Percentiles rank a stretch among this genome's conserved stretches.
Conservation (phyloP, 768 basidiomycete species). For the Tylopilus rubrobrunneus region DNA sequence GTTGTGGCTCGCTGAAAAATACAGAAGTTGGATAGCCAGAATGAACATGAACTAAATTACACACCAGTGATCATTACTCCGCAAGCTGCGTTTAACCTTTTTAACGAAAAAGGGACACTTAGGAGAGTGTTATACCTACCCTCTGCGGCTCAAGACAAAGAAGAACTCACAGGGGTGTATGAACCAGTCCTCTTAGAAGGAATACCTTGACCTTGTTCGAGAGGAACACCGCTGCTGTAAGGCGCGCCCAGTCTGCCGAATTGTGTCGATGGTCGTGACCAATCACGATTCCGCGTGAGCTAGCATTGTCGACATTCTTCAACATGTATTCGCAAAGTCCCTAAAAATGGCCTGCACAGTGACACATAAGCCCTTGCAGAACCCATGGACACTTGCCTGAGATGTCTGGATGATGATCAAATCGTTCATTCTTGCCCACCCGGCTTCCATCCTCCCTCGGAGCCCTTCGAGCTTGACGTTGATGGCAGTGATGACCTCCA, state of each 20-base stretch:
- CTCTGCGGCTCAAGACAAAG: neutral
- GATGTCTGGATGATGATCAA: constrained; percentile 78
- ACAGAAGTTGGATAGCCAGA: neutral
- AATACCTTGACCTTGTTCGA: constrained; percentile 64
- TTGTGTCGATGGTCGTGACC: constrained; percentile 86
- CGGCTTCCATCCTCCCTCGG: constrained; percentile 81
- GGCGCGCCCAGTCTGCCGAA: constrained; percentile 70
- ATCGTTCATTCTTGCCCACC: constrained; percentile 91
- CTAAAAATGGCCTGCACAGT: constrained; percentile 32
- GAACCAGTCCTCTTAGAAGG: constrained; percentile 64
- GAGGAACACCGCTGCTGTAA: constrained; percentile 72
- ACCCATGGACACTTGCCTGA: constrained; percentile 44
- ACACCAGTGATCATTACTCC: constrained; percentile 90
- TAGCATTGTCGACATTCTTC: constrained; percentile 48
- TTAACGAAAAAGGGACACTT: constrained; percentile 80
- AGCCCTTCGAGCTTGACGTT: constrained; percentile 45
- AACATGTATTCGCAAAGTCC: constrained; percentile 74
- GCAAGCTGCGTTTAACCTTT: constrained; percentile 61
- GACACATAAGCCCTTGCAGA: neutral
- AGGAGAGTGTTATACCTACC: neutral
- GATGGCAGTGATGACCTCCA: neutral
- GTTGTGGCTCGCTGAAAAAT: constrained; percentile 70
- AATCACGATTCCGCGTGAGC: constrained; percentile 66
- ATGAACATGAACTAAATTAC: constrained; percentile 10
- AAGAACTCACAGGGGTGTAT: constrained; percentile 67